phyloP scores from a whole-genome alignment of 129 eudicot genomes.

The sunflower (Helianthus annuus) region DNA sequence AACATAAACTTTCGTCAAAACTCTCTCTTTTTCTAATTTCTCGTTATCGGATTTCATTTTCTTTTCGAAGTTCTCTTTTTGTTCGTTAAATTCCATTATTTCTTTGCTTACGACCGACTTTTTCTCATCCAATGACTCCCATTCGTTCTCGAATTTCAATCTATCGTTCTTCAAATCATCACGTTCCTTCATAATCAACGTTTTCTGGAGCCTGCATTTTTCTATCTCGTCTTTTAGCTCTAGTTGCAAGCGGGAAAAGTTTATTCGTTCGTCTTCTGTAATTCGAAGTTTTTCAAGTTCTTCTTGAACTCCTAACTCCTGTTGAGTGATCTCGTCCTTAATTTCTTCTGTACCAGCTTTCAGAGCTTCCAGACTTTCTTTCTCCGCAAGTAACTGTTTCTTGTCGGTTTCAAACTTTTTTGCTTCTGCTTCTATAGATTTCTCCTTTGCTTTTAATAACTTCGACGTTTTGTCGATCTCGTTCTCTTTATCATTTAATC shows the following conservation, averaged over 20 bases:
- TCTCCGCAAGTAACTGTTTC: constrained; percentile 50
- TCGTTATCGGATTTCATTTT: constrained; percentile 45
- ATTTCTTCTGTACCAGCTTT: constrained; percentile 44
- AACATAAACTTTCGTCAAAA: constrained; percentile 42
- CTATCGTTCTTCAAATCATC: constrained; percentile 73
- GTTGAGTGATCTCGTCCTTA: constrained; percentile 44
- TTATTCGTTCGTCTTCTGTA: constrained; percentile 51
- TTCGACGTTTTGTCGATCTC: constrained; percentile 54
- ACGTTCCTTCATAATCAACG: constrained; percentile 55
- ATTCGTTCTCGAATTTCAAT: constrained; percentile 72
- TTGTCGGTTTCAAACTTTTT: constrained; percentile 51
- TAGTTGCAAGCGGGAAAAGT: constrained; percentile 46
- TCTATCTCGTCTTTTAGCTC: constrained; percentile 70
- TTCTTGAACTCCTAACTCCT: constrained; percentile 49
- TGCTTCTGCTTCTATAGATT: constrained; percentile 46
- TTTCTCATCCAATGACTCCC: constrained; percentile 89
- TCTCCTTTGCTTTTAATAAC: constrained; percentile 64
- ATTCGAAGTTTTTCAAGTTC: constrained; percentile 54
- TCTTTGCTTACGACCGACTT: constrained; percentile 47
- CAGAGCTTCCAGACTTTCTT: constrained; percentile 44
- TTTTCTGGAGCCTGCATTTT: constrained; percentile 50
- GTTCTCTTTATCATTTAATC: constrained; percentile 69
- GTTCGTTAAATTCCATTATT: constrained; percentile 41
- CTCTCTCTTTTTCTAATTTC: constrained; percentile 56
- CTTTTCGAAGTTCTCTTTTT: constrained; percentile 56